Conservation (phyloP, 2,329 filamentous ascomycete genomes). For the Aspergillus arachidicola region DNA sequence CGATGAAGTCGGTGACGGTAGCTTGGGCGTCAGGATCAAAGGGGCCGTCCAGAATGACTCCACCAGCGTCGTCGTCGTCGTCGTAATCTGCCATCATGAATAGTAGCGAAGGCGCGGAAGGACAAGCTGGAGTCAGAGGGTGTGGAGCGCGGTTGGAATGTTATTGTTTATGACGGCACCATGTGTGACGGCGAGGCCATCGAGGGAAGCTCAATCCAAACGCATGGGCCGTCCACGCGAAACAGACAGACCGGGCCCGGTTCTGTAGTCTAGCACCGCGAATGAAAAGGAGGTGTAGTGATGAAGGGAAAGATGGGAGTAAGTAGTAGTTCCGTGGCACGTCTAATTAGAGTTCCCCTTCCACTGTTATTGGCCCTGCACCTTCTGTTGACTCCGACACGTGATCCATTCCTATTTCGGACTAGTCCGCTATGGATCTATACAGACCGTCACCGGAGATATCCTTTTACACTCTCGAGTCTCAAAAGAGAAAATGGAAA, state of each 20-base stretch:
- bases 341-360: neutral
- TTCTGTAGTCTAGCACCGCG: neutral
- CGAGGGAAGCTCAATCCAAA: conserved; percentile 16
- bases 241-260: conserved; percentile 12
- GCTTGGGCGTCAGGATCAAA: conserved; percentile 67
- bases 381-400: neutral
- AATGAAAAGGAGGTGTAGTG: neutral
- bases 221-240: conserved; percentile 13
- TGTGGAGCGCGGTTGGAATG: conserved; percentile 14
- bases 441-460: too few relatives aligned
- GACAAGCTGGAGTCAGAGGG: conserved; percentile 7
- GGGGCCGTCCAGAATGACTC: conserved; percentile 50
- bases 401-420: neutral
- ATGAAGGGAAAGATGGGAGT: neutral
- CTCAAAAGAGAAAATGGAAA: neutral
- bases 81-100: conserved; percentile 43
- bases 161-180: conserved; percentile 20
- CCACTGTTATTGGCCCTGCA: neutral
- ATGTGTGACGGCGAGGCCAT: conserved; percentile 26
- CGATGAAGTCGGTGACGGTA: conserved; percentile 68
- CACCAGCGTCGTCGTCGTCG: conserved; percentile 46
- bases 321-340: neutral
- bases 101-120: conserved; percentile 10
- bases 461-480: neutral
- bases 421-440: neutral